These are phyloP conservation scores for Taphrina sp. DNA, from an alignment of 1,139 yeast genomes.

Conservation along the genomic window DNA sequence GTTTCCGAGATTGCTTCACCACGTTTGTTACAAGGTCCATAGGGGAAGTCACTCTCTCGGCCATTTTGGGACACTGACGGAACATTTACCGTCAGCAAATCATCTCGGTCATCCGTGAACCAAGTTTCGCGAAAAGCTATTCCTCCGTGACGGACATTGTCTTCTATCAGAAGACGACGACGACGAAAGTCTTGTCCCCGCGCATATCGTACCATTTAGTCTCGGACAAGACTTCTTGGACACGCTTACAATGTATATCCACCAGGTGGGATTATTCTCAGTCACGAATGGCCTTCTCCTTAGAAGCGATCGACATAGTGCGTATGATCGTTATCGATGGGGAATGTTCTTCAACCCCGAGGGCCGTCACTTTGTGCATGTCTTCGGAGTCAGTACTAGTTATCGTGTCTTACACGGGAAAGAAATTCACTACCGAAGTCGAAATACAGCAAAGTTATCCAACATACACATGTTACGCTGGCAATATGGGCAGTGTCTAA, in stretches of 20 bases:
- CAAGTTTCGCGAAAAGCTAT: constrained; percentile 15
- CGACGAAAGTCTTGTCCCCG: constrained; percentile 4
- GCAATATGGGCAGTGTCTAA: constrained; percentile 16
- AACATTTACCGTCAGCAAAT: constrained; percentile 9
- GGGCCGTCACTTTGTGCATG: constrained; percentile 11
- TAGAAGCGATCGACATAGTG: constrained; percentile 10
- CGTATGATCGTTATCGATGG: constrained; percentile 10
- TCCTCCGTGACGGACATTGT: constrained; percentile 13
- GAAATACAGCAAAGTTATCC: constrained; percentile 4
- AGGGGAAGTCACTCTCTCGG: constrained; percentile 6
- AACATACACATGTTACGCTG: constrained; percentile 3
- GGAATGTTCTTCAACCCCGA: constrained; percentile 1
- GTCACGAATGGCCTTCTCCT: constrained; percentile 9
- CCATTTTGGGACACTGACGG: constrained; percentile 7
- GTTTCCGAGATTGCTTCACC: constrained; percentile 2
- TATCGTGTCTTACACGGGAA: constrained; percentile 14
- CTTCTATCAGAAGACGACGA: constrained; percentile 10
- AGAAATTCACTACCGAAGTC: constrained; percentile 5
- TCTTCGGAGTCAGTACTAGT: not conserved
- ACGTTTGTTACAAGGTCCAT: constrained; percentile 3
- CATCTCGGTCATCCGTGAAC: constrained; percentile 14
- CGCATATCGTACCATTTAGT: constrained; percentile 17
- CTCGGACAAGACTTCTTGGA: constrained; percentile 9
- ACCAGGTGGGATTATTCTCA: constrained; percentile 2
- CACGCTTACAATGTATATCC: not conserved